Percentiles rank a stretch among this genome's conserved stretches.
These are phyloP conservation scores for Phyllosticta citrichinensis DNA, from an alignment of 2,329 filamentous ascomycete species.

Conservation along the genomic window DNA sequence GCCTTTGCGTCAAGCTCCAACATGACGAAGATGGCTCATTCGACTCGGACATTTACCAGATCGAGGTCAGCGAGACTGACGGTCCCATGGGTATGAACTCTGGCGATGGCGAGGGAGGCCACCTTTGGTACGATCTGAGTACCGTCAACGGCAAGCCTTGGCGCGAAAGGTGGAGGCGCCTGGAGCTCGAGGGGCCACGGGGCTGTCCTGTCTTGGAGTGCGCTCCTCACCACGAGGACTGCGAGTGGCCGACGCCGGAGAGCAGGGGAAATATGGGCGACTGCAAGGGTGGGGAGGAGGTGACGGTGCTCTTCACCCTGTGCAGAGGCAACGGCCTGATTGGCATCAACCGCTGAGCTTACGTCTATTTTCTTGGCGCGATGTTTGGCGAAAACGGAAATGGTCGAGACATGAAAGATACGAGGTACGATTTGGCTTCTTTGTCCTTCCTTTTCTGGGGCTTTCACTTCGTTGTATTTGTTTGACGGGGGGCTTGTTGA, in stretches of 20 bases:
- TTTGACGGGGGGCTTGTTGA: not conserved
- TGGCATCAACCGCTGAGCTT: not conserved
- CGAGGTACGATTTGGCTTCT: not conserved
- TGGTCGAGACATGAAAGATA: not conserved
- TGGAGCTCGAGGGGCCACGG: not conserved
- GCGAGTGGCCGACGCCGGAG: constrained; percentile 1
- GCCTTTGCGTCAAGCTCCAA: not conserved
- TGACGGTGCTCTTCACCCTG: not conserved
- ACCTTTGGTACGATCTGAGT: not conserved
- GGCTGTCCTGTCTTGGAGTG: not conserved
- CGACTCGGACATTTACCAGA: not conserved
- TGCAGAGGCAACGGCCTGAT: not conserved
- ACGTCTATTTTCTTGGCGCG: not conserved
- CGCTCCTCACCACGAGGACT: not conserved
- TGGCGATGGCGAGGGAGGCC: not conserved
- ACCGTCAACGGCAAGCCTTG: not conserved
- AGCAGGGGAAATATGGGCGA: not conserved
- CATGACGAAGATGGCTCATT: not conserved
- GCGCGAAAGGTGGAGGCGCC: not conserved
- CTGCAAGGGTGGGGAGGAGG: not conserved
- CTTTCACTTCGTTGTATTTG: not conserved
- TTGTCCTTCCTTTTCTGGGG: not conserved
- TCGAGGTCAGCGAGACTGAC: not conserved
- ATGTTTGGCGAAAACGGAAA: not conserved
- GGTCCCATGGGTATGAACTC: not conserved